Percentiles rank a stretch among this genome's conserved stretches.
phyloP scores from a whole-genome alignment of 2,329 filamentous ascomycete species.

The Paecilomyces niveus region DNA sequence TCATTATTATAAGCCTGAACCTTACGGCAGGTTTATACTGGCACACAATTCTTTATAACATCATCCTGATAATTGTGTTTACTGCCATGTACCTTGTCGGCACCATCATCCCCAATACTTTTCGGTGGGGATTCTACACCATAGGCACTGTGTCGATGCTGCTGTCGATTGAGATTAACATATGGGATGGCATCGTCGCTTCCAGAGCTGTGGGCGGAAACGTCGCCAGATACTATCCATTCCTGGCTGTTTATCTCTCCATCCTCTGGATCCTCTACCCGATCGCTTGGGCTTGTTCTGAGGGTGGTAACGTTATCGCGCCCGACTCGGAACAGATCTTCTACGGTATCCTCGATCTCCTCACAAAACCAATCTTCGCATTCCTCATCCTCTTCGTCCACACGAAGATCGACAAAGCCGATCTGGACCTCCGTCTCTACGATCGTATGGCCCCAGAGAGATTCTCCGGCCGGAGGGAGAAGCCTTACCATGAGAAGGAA shows the following conservation, averaged over 20 bases:
- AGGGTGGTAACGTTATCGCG: background rate
- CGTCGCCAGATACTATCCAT: background rate
- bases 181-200: background rate
- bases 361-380: background rate
- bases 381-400: background rate
- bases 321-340: background rate
- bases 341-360: background rate
- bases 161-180: background rate
- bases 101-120: background rate
- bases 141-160: background rate
- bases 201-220: background rate
- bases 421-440: background rate
- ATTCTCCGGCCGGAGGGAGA: background rate
- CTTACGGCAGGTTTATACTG: constrained; percentile 59
- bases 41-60: constrained; percentile 55
- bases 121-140: background rate
- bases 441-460: background rate
- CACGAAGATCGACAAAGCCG: background rate
- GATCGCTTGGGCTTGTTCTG: background rate
- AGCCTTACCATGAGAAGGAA: background rate
- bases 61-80: constrained; percentile 45
- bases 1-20: constrained; percentile 35
- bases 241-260: background rate
- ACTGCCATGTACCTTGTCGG: constrained; percentile 40
- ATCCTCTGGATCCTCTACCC: background rate